These are phyloP conservation scores for Exophiala phaeomuriformis DNA, from an alignment of 2,329 filamentous ascomycete genomes.

Conservation along the genomic window DNA sequence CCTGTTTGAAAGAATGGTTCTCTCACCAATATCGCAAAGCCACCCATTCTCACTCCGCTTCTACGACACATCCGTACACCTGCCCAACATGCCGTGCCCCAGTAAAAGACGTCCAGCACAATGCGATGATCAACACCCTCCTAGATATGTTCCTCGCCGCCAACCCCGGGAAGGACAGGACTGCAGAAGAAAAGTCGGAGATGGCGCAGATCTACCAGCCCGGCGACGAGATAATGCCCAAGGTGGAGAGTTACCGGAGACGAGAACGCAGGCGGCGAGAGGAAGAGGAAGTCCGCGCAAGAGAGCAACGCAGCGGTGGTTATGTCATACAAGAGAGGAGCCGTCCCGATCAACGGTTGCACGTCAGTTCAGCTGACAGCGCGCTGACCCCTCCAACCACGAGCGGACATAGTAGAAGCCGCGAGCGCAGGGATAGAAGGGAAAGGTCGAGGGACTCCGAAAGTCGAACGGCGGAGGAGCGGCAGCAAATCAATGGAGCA, in stretches of 20 bases:
- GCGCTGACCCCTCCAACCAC: slow-evolving; percentile 4
- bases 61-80: slow-evolving; percentile 55
- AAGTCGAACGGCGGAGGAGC: slow-evolving; percentile 13
- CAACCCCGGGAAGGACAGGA: slow-evolving; percentile 67
- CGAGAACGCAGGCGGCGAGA: slow-evolving; percentile 38
- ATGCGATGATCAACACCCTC: slow-evolving; percentile 82
- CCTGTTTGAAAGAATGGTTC: slow-evolving; percentile 96
- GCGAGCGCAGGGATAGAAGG: slow-evolving; percentile 36
- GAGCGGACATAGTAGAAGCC: slow-evolving; percentile 32
- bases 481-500: slow-evolving; percentile 5
- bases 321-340: slow-evolving; percentile 61
- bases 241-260: slow-evolving; percentile 47
- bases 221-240: slow-evolving; percentile 72
- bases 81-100: slow-evolving; percentile 86
- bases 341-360: slow-evolving; percentile 29
- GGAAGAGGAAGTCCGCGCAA: slow-evolving; percentile 43
- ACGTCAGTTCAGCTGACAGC: slow-evolving; percentile 16
- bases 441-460: slow-evolving; percentile 27
- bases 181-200: slow-evolving; percentile 65
- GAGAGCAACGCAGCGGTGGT: slow-evolving; percentile 61
- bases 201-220: slow-evolving; percentile 69
- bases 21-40: slow-evolving; percentile 61
- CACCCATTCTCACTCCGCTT: slow-evolving; percentile 38
- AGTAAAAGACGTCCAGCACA: slow-evolving; percentile 80
- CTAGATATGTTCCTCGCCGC: slow-evolving; percentile 79